Conservation (phyloP, 2,329 filamentous ascomycete genomes). For the Emmonsiellopsis sp. region DNA sequence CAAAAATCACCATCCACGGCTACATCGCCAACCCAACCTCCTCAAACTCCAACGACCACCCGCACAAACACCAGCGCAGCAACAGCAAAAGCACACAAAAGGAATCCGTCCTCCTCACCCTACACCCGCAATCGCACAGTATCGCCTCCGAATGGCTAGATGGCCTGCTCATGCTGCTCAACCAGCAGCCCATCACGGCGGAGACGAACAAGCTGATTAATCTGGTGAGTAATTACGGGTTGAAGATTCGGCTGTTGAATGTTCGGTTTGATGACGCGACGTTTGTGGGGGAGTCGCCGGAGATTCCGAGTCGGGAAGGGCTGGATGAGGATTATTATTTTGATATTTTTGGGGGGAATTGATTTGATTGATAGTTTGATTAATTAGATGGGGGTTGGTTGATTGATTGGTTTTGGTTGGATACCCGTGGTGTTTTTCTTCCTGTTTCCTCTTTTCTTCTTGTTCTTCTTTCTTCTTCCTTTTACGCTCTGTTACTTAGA, state of each 20-base stretch:
- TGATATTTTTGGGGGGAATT: conserved; percentile 51
- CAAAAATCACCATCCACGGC: conserved; percentile 87
- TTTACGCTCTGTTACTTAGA: background rate
- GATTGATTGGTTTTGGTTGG: background rate
- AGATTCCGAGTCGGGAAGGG: conserved; percentile 72
- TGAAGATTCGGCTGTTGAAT: conserved; percentile 88
- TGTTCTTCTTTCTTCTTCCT: background rate
- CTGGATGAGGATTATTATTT: conserved; percentile 93
- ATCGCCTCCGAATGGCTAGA: conserved; percentile 95
- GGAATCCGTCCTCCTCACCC: conserved; percentile 70
- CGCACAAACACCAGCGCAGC: conserved; percentile 19
- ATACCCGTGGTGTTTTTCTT: background rate
- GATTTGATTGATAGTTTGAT: conserved; percentile 4
- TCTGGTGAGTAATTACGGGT: conserved; percentile 77
- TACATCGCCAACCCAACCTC: conserved; percentile 37
- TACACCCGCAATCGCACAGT: conserved; percentile 71
- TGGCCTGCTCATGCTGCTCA: conserved; percentile 85
- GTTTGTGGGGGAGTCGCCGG: conserved; percentile 58
- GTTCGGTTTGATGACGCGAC: conserved; percentile 76
- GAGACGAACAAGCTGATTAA: conserved; percentile 87
- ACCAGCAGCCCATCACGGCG: conserved; percentile 92
- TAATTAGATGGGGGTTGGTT: background rate
- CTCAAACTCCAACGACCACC: conserved; percentile 27
- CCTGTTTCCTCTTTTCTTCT: background rate
- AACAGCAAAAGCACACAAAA: conserved; percentile 31